These are phyloP conservation scores for Carpinus fangiana DNA, from an alignment of 306 rosid species.

Conservation along the genomic window DNA sequence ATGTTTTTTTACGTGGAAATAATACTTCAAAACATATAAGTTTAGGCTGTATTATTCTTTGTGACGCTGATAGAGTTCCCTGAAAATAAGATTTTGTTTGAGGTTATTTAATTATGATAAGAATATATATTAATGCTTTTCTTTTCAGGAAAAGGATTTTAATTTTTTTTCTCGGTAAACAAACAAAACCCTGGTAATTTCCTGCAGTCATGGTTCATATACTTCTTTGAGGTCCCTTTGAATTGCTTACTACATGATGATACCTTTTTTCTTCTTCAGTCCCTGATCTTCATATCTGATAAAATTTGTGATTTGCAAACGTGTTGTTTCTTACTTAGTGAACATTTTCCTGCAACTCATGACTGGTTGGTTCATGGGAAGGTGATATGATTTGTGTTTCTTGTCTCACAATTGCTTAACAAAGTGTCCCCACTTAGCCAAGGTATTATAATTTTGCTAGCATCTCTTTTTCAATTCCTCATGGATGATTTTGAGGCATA, in stretches of 20 bases:
- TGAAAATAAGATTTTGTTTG: not conserved
- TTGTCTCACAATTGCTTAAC: not conserved
- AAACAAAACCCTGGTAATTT: not conserved
- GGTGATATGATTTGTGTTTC: slow-evolving; percentile 7
- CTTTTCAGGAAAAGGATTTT: not conserved
- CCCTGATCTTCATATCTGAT: not conserved
- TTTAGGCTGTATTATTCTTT: not conserved
- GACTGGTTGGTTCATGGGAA: not conserved
- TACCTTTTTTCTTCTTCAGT: not conserved
- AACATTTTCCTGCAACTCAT: not conserved
- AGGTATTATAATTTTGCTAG: not conserved
- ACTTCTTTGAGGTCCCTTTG: not conserved
- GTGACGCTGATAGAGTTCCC: not conserved
- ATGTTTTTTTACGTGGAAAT: not conserved
- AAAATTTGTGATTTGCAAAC: not conserved
- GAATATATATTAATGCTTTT: not conserved
- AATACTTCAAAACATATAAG: not conserved
- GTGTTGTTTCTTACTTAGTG: not conserved
- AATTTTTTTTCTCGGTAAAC: not conserved
- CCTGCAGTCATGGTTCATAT: not conserved
- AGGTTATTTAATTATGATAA: not conserved
- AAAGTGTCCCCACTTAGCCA: not conserved
- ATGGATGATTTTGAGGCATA: slow-evolving; percentile 7
- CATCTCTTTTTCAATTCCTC: slow-evolving; percentile 14
- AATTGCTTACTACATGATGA: not conserved